Evolutionary conservation across 169 alveolate genomes (phyloP).

Genomic region (Eimeria sp.): DNA sequence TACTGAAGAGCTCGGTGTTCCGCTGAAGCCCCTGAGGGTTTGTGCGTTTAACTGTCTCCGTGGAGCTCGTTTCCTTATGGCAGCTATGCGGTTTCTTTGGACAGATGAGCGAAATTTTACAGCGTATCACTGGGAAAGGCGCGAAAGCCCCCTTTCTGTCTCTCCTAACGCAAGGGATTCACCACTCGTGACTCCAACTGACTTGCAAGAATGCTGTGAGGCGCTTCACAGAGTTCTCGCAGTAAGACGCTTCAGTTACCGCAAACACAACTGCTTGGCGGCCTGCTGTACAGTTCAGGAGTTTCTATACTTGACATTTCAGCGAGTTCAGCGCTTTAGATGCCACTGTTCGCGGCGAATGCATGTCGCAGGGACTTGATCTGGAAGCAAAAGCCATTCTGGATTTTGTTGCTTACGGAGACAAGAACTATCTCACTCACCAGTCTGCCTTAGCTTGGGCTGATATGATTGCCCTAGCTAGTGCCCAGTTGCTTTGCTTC

Average conservation of each 20-base stretch:
- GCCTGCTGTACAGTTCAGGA: neutral
- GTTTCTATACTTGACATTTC: neutral
- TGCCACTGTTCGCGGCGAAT: neutral
- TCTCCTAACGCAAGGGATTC: neutral
- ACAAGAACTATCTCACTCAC: neutral
- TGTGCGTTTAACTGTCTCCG: conserved; percentile 56
- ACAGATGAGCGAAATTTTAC: conserved; percentile 12
- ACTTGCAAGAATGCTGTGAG: conserved; percentile 57
- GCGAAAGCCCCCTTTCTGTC: neutral
- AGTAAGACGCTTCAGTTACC: neutral
- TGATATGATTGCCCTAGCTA: conserved; percentile 55
- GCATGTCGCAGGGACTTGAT: conserved; percentile 43
- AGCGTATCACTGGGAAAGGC: conserved; percentile 58
- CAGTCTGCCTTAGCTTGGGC: conserved; percentile 77
- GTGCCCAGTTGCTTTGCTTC: conserved; percentile 47
- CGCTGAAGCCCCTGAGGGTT: conserved; percentile 37
- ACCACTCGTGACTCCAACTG: conserved; percentile 63
- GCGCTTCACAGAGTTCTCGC: conserved; percentile 58
- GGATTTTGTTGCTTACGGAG: conserved; percentile 22
- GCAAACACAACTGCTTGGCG: neutral
- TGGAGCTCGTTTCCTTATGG: conserved; percentile 51
- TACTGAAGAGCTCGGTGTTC: conserved; percentile 41
- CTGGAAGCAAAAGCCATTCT: conserved; percentile 39
- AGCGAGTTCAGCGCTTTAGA: neutral
- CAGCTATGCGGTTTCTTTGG: conserved; percentile 60